A percentile compares a stretch with the other conserved stretches of the same genome.
These are phyloP conservation scores for Metschnikowia continentalis DNA, from an alignment of 805 yeast species.

Conservation along the genomic window DNA sequence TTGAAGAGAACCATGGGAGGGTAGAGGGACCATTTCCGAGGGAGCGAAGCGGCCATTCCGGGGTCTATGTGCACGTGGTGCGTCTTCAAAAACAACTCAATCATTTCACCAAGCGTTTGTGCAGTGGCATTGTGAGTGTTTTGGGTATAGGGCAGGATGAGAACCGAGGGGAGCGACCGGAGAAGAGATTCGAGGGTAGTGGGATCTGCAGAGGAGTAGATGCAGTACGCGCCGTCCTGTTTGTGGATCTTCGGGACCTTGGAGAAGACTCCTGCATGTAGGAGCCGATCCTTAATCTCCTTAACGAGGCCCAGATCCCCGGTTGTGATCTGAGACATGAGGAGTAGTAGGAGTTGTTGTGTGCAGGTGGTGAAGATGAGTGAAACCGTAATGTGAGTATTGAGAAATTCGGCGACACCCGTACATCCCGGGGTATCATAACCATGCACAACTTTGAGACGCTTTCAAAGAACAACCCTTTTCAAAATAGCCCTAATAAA, in stretches of 20 bases:
- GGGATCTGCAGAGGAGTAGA: constrained; percentile 3
- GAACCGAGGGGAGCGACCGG: background rate
- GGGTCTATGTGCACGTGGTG: background rate
- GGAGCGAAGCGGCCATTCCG: constrained; percentile 21
- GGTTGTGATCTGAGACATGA: constrained; percentile 9
- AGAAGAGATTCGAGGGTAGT: background rate
- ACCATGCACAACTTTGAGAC: too few relatives aligned
- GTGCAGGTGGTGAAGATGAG: background rate
- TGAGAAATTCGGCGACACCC: background rate
- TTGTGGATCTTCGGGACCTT: constrained; percentile 8
- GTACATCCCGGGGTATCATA: background rate
- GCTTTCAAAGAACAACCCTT: too few relatives aligned
- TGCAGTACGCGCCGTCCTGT: constrained; percentile 1
- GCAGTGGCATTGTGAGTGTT: too few relatives aligned
- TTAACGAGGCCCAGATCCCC: constrained; percentile 10
- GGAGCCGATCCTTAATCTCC: constrained; percentile 8
- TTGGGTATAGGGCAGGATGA: background rate
- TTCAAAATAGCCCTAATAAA: too few relatives aligned
- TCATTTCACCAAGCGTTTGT: background rate
- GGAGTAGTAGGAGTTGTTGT: background rate
- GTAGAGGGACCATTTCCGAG: constrained; percentile 58
- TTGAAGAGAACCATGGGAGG: constrained; percentile 64
- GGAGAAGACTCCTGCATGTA: constrained; percentile 5
- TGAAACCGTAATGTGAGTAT: too few relatives aligned
- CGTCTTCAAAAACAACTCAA: background rate